Evolutionary conservation across 257 asterid genomes (phyloP).

Genomic region (Galeopsis tetrahit): DNA sequence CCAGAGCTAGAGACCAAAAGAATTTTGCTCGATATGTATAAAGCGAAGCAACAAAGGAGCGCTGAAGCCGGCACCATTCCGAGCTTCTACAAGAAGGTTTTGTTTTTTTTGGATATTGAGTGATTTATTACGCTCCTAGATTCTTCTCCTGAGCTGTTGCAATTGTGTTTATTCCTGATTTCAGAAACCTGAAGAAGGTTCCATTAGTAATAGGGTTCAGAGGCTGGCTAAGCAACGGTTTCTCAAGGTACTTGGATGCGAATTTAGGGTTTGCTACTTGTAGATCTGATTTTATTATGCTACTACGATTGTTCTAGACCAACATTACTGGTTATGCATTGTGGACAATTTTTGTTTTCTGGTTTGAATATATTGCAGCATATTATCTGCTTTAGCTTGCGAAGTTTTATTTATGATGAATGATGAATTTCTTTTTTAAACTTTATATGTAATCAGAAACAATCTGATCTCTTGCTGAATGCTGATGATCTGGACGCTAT

Average conservation of each 20-base stretch:
- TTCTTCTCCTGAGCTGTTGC: conserved; percentile 24
- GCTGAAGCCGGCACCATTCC: conserved; percentile 95
- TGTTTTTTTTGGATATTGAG: not conserved
- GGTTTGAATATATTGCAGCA: conserved; percentile 21
- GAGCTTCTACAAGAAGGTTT: conserved; percentile 91
- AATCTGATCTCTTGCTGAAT: conserved; percentile 96
- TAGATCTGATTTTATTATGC: conserved; percentile 31
- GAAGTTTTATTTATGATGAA: conserved; percentile 5
- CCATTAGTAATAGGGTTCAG: conserved; percentile 97
- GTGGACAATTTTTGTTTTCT: not conserved
- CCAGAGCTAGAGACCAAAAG: conserved; percentile 95
- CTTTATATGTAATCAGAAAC: conserved; percentile 65
- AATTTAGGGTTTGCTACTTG: conserved; percentile 25
- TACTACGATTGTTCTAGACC: not conserved
- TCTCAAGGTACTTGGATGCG: conserved; percentile 68
- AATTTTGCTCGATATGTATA: conserved; percentile 89
- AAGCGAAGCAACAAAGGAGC: conserved; percentile 92
- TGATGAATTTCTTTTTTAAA: conserved; percentile 8
- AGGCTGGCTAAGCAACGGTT: conserved; percentile 94
- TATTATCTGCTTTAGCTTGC: not conserved
- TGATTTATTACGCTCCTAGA: not conserved
- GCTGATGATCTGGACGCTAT: conserved; percentile 99
- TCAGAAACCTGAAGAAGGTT: conserved; percentile 99
- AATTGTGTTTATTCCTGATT: conserved; percentile 30
- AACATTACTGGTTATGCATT: conserved; percentile 5